Conservation (phyloP, 345 rosid species). For the Gossypium ekmanianum region DNA sequence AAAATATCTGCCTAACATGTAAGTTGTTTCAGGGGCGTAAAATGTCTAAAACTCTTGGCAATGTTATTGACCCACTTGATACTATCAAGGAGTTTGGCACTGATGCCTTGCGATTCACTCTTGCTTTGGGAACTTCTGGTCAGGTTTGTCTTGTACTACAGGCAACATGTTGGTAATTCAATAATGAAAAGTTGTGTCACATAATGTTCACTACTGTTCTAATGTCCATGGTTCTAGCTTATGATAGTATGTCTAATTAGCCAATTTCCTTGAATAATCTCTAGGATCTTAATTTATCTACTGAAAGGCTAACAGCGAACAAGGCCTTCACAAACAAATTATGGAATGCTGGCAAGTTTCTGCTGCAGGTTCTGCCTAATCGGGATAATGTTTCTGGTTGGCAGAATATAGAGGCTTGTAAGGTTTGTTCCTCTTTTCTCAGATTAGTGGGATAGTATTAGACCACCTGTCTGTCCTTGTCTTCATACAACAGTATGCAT, state of each 20-base stretch:
- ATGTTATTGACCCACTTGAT: constrained; percentile 90
- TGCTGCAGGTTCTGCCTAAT: constrained; percentile 79
- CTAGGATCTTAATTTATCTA: constrained; percentile 90
- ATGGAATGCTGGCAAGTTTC: constrained; percentile 99
- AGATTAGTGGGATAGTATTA: neutral
- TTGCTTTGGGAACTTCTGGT: constrained; percentile 96
- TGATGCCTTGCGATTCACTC: constrained; percentile 86
- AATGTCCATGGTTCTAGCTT: constrained; percentile 14
- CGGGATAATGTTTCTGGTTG: constrained; percentile 62
- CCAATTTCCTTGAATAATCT: constrained; percentile 26
- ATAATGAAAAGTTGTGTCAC: neutral
- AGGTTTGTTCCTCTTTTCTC: constrained; percentile 43
- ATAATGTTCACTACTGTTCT: constrained; percentile 13
- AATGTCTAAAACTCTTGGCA: constrained; percentile 93
- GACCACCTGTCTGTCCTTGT: neutral
- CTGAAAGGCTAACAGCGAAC: constrained; percentile 90
- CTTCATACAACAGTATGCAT: neutral
- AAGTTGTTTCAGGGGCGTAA: constrained; percentile 71
- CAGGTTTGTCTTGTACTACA: constrained; percentile 57
- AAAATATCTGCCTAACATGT: constrained; percentile 5
- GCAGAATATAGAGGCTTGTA: constrained; percentile 55
- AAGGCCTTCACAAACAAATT: constrained; percentile 94
- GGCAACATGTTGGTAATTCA: neutral
- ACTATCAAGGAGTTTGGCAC: constrained; percentile 92
- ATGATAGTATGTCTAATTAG: constrained; percentile 15